These are phyloP conservation scores for Clarkia xantiana DNA, from an alignment of 345 rosid species.

Conservation along the genomic window DNA sequence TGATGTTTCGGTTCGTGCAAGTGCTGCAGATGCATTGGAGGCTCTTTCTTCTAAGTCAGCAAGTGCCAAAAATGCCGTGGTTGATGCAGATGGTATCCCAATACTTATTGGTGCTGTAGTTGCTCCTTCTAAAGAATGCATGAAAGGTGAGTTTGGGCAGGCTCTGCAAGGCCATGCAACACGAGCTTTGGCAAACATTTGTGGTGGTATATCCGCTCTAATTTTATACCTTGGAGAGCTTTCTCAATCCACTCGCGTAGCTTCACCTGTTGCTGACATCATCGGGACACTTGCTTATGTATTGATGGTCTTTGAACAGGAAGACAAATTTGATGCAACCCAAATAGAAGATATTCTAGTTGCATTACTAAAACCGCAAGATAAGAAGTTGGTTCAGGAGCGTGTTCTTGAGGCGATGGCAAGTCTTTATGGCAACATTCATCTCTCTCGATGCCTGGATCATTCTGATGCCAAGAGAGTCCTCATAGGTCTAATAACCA, in stretches of 20 bases:
- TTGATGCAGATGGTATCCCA: constrained; percentile 51
- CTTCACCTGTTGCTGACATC: constrained; percentile 66
- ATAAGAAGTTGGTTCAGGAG: constrained; percentile 55
- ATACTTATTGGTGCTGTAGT: constrained; percentile 66
- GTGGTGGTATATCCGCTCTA: constrained; percentile 61
- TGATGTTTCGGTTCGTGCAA: constrained; percentile 48
- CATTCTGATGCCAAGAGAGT: constrained; percentile 73
- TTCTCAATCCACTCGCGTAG: constrained; percentile 55
- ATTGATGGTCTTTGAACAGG: constrained; percentile 50
- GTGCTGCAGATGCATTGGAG: constrained; percentile 72
- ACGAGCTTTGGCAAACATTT: constrained; percentile 60
- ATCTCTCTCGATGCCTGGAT: constrained; percentile 35
- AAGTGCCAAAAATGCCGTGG: constrained; percentile 41
- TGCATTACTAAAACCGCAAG: constrained; percentile 49
- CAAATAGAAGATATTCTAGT: constrained; percentile 47
- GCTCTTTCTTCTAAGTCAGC: constrained; percentile 57
- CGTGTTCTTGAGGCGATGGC: constrained; percentile 88
- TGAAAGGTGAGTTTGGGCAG: constrained; percentile 47
- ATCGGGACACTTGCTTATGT: constrained; percentile 79
- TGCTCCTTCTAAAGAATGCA: constrained; percentile 67
- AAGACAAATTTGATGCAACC: constrained; percentile 42
- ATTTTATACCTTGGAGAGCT: constrained; percentile 51
- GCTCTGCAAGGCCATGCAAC: constrained; percentile 59
- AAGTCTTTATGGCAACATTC: constrained; percentile 59
- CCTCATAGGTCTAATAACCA: constrained; percentile 63